These are phyloP conservation scores for Tylopilus subfusipes DNA, from an alignment of 768 basidiomycete genomes.

Conservation along the genomic window DNA sequence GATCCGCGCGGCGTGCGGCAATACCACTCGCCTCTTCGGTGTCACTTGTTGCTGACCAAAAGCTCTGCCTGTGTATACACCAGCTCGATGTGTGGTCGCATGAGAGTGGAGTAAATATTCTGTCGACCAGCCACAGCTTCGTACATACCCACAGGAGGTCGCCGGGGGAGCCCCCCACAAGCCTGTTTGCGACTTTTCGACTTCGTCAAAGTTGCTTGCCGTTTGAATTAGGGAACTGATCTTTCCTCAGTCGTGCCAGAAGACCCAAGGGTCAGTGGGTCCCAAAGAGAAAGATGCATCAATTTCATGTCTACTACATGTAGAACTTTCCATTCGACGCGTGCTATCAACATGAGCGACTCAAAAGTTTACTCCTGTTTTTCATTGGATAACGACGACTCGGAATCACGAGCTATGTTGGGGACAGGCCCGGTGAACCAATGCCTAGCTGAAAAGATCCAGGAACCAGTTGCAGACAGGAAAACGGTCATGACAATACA, in stretches of 20 bases:
- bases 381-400: not conserved
- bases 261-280: not conserved
- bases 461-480: conserved; percentile 29
- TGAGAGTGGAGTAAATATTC: not conserved
- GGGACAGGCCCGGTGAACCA: conserved; percentile 37
- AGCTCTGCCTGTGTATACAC: not conserved
- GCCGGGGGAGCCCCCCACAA: not conserved
- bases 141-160: not conserved
- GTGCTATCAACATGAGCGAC: not conserved
- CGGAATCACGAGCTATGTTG: conserved; percentile 20
- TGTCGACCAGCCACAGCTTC: not conserved
- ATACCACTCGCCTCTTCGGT: not conserved
- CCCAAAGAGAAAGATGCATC: not conserved
- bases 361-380: not conserved
- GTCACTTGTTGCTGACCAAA: not conserved
- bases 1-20: not conserved
- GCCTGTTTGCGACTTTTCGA: not conserved
- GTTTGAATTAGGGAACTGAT: not conserved
- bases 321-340: not conserved
- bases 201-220: not conserved
- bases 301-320: not conserved
- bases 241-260: not conserved
- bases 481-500: conserved; percentile 32
- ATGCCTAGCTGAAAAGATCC: conserved; percentile 33
- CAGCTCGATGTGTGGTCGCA: not conserved